Base-by-base conservation (phyloP, 768 basidiomycete species). In the Lactifluus hygrophoroides region DNA sequence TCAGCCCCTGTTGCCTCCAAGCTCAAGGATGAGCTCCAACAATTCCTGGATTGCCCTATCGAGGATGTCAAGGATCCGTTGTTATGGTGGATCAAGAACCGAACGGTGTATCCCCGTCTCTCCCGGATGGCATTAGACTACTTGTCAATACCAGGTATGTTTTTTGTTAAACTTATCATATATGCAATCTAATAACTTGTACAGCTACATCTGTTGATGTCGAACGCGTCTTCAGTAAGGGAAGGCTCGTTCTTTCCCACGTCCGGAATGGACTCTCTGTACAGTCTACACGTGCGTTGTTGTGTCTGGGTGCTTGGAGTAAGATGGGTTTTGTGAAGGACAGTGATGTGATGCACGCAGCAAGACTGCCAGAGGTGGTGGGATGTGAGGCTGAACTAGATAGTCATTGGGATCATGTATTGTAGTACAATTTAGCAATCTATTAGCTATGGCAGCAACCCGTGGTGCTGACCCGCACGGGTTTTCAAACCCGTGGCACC, bases 301-400 rank as follows among this genome's bases (percentile, higher is more conserved):
- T 76, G 34, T 76, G 75, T 56, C 65, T 75, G 0, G 69, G 69
- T 7, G 52, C 34, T 1, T 76, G 74, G 74, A 70, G 67, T 44
- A 21, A 4, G 0, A 17, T 69, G 28, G 69, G 66, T 3, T 53
- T 69, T 0, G 61, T 75, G 1, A 66, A 68, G 27, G 66, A 71
- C 57, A 40, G 51, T 34, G 45, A 51, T 3, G n/a, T 32, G n/a
- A n/a, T n/a, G n/a, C n/a, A n/a, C n/a, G n/a, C n/a, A n/a, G n/a
- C n/a, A n/a, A n/a, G n/a, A n/a, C n/a, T n/a, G 32, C 32, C 27
- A 25, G n/a, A 40, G 25, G 16, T 40, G 1, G 8, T 3, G 0
- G 38, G 32, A 30, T 0, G 9, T 19, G 32, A 32, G 32, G 32
- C 32, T 32, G 32, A 32, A 10, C 32, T 32, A n/a, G n/a, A n/a